Conservation (phyloP, 495 filamentous ascomycete species). For the Xylaria venustula region DNA sequence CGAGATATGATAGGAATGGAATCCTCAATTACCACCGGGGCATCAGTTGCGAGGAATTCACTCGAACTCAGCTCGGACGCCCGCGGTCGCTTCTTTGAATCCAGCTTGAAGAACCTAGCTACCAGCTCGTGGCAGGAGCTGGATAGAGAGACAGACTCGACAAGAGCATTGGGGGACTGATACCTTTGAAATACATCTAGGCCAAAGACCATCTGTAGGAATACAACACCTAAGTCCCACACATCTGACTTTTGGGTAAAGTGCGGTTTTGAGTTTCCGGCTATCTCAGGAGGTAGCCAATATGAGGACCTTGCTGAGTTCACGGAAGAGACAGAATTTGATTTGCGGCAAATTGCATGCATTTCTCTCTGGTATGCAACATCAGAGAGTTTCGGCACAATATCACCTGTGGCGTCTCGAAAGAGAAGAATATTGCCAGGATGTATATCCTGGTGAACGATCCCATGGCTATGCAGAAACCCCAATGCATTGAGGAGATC, state of each 20-base stretch:
- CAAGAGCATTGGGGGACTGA: slow-evolving; percentile 68
- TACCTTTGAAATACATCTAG: slow-evolving; percentile 71
- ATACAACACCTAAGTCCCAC: slow-evolving; percentile 88
- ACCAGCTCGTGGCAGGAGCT: slow-evolving; percentile 75
- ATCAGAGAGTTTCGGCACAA: slow-evolving; percentile 66
- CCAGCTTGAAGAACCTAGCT: slow-evolving; percentile 74
- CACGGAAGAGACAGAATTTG: slow-evolving; percentile 43
- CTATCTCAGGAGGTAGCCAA: slow-evolving; percentile 81
- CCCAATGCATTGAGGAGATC: slow-evolving; percentile 89
- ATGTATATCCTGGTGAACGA: slow-evolving; percentile 78
- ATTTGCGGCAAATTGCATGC: slow-evolving; percentile 53
- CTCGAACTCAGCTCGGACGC: slow-evolving; percentile 88
- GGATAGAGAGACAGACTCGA: slow-evolving; percentile 63
- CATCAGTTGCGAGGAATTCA: slow-evolving; percentile 73
- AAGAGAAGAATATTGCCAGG: slow-evolving; percentile 72
- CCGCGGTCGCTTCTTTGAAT: slow-evolving; percentile 79
- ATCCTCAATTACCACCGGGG: slow-evolving; percentile 50
- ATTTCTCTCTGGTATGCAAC: slow-evolving; percentile 64
- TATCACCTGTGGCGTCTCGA: slow-evolving; percentile 54
- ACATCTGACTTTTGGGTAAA: slow-evolving; percentile 83
- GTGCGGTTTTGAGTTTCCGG: slow-evolving; percentile 55
- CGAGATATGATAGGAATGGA: slow-evolving; percentile 30
- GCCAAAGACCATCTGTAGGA: slow-evolving; percentile 94
- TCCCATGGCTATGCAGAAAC: slow-evolving; percentile 77
- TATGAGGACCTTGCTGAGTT: slow-evolving; percentile 69